Evolutionary conservation across 164 flowering plant species (phyloP).

Genomic region (Euptelea pleiosperma): DNA sequence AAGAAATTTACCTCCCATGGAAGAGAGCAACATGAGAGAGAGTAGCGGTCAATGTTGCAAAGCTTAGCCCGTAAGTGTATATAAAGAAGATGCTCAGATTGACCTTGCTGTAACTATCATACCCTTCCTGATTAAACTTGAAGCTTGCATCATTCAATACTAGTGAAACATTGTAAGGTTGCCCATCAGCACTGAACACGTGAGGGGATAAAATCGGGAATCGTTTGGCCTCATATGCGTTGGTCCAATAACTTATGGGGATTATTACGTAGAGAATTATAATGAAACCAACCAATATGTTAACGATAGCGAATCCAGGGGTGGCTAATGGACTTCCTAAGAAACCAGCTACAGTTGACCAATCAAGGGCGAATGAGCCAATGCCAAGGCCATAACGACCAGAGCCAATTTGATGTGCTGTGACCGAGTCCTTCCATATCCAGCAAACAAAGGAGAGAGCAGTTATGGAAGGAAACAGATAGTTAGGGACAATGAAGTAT

Average conservation of each 20-base stretch:
- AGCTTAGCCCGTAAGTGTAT: conserved; percentile 32
- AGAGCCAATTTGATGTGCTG: conserved; percentile 61
- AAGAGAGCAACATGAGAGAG: too few relatives aligned
- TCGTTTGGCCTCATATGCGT: conserved; percentile 39
- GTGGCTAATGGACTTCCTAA: conserved; percentile 48
- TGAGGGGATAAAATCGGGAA: conserved; percentile 45
- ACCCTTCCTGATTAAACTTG: conserved; percentile 15
- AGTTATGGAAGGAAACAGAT: conserved; percentile 36
- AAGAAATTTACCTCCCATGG: too few relatives aligned
- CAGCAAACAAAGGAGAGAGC: conserved; percentile 49
- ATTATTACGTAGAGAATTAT: conserved; percentile 26
- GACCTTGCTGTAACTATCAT: conserved; percentile 26
- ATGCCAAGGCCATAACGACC: conserved; percentile 58
- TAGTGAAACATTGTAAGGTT: conserved; percentile 23
- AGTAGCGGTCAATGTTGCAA: conserved; percentile 33
- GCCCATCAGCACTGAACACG: conserved; percentile 25
- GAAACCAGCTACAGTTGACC: conserved; percentile 46
- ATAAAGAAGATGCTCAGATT: conserved; percentile 34
- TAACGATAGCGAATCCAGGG: conserved; percentile 51
- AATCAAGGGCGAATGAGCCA: conserved; percentile 49
- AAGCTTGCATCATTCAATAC: conserved; percentile 16
- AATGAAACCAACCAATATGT: conserved; percentile 41
- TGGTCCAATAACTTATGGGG: conserved; percentile 53
- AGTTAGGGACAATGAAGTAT: conserved; percentile 52
- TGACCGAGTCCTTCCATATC: conserved; percentile 45